Percentiles rank a stretch among this genome's conserved stretches.
phyloP scores from a whole-genome alignment of 306 rosid genomes.

The Sindora glabra region DNA sequence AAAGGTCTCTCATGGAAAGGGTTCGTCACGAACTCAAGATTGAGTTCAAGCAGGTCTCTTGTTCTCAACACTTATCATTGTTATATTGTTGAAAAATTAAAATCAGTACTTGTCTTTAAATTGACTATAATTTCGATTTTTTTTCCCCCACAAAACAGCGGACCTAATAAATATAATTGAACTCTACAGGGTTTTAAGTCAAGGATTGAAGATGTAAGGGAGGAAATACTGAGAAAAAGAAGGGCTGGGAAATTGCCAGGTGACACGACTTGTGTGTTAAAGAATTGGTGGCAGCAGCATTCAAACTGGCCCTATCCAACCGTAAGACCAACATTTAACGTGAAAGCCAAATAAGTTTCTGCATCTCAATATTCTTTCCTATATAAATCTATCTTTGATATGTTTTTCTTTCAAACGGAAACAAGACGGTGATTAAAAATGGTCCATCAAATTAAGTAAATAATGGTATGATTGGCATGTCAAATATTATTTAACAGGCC shows the following conservation, averaged over 20 bases:
- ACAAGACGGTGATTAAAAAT: background rate
- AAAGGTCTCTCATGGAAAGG: slow-evolving; percentile 90
- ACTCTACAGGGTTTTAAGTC: slow-evolving; percentile 81
- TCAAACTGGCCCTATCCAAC: slow-evolving; percentile 99
- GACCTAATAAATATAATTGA: background rate
- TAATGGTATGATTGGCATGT: too few species aligned
- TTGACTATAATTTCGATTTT: background rate
- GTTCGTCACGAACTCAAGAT: slow-evolving; percentile 95
- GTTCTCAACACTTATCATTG: too few species aligned
- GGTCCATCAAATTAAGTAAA: too few species aligned
- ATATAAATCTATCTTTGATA: too few species aligned
- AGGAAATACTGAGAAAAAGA: slow-evolving; percentile 90
- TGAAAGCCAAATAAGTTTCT: background rate
- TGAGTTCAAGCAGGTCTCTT: slow-evolving; percentile 84
- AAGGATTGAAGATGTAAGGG: slow-evolving; percentile 94
- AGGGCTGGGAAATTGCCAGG: slow-evolving; percentile 98
- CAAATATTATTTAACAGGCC: too few species aligned
- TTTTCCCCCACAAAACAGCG: background rate
- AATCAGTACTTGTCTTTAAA: background rate
- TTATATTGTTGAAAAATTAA: too few species aligned
- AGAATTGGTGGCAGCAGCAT: slow-evolving; percentile 98
- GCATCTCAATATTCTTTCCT: background rate
- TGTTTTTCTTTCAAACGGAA: background rate
- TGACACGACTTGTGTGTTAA: slow-evolving; percentile 90
- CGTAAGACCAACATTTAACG: slow-evolving; percentile 34